phyloP scores from a whole-genome alignment of 306 rosid species.

The Hylodesmum podocarpum region DNA sequence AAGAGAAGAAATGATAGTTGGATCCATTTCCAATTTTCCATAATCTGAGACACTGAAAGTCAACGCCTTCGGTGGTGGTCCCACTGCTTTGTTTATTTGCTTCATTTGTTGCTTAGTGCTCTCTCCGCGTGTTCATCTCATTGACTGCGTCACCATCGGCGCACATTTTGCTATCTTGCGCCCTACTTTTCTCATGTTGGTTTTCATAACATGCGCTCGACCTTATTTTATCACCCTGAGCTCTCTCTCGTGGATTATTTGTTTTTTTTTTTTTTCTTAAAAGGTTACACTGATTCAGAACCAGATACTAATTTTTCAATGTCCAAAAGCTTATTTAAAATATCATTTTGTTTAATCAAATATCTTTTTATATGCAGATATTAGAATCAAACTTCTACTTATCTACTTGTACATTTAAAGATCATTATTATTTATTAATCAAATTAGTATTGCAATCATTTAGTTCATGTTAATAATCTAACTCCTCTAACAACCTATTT shows the following conservation, averaged over 20 bases:
- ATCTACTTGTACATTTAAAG: too few species aligned
- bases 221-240: not conserved
- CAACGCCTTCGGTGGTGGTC: constrained; percentile 52
- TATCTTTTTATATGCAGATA: too few species aligned
- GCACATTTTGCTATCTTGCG: constrained; percentile 44
- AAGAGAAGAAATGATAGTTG: not conserved
- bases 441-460: too few species aligned
- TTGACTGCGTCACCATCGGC: constrained; percentile 47
- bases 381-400: too few species aligned
- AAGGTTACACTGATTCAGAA: too few species aligned
- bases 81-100: constrained; percentile 43
- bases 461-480: too few species aligned
- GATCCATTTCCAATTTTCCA: constrained; percentile 28
- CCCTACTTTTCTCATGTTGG: not conserved
- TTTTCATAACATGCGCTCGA: not conserved
- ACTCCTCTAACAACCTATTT: too few species aligned
- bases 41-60: constrained; percentile 36
- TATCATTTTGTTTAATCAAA: too few species aligned
- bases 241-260: not conserved
- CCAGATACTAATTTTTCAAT: too few species aligned
- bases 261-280: not conserved
- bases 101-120: constrained; percentile 35
- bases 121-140: constrained; percentile 40
- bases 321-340: too few species aligned
- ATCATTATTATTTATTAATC: too few species aligned